phyloP scores from a whole-genome alignment of 2,329 filamentous ascomycete species.

The Fusarium pilosicola region DNA sequence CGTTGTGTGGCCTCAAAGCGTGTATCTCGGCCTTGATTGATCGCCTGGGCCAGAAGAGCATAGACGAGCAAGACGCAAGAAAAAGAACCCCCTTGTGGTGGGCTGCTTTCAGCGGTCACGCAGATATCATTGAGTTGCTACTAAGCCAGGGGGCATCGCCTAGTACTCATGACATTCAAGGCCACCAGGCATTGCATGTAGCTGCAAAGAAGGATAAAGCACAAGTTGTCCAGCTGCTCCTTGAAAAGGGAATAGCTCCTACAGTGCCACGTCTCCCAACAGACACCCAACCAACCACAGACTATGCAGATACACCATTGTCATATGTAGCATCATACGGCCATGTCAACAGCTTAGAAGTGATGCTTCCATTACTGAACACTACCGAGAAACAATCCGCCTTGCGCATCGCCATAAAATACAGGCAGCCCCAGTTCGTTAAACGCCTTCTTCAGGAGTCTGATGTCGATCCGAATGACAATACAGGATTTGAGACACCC shows the following conservation, averaged over 20 bases:
- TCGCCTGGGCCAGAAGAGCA: neutral
- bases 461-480: conserved; percentile 46
- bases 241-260: conserved; percentile 46
- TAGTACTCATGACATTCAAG: conserved; percentile 21
- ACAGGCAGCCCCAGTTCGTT: conserved; percentile 35
- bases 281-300: neutral
- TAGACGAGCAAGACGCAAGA: neutral
- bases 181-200: conserved; percentile 47
- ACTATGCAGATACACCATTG: neutral
- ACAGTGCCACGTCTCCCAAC: conserved; percentile 23
- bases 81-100: conserved; percentile 21
- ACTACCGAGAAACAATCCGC: conserved; percentile 39
- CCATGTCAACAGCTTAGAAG: conserved; percentile 41
- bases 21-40: conserved; percentile 2
- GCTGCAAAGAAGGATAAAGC: conserved; percentile 42
- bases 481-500: conserved; percentile 30
- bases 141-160: conserved; percentile 42
- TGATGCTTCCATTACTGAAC: conserved; percentile 44
- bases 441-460: conserved; percentile 45
- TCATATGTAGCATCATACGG: conserved; percentile 44
- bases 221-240: conserved; percentile 9
- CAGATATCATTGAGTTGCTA: conserved; percentile 27
- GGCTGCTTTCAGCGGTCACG: conserved; percentile 41
- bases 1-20: conserved; percentile 16
- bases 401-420: conserved; percentile 42